phyloP scores from a whole-genome alignment of 768 basidiomycete species.

The Cystobasidium ongulense region DNA sequence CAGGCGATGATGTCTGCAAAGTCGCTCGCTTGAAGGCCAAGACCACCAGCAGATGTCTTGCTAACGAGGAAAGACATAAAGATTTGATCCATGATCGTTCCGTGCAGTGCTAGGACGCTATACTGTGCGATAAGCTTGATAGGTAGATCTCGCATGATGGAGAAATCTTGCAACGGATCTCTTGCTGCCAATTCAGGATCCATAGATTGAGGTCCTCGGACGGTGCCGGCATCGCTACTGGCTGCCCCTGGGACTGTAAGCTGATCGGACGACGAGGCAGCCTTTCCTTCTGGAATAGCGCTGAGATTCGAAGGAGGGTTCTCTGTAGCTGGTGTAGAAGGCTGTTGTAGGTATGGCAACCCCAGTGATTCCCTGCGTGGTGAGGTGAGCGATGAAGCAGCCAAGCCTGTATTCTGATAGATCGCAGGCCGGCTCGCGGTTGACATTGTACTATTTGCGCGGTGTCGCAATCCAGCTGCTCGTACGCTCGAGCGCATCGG shows the following conservation, averaged over 20 bases:
- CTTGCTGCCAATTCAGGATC: slow-evolving; percentile 2
- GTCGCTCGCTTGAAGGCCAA: slow-evolving; percentile 81
- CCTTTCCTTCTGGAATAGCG: slow-evolving; percentile 29
- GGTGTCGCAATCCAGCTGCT: neutral
- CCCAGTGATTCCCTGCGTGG: neutral
- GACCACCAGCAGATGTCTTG: slow-evolving; percentile 72
- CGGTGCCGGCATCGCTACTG: neutral
- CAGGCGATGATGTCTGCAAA: slow-evolving; percentile 78
- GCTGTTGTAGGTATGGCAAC: neutral
- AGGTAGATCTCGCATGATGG: slow-evolving; percentile 23
- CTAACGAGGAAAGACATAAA: slow-evolving; percentile 48
- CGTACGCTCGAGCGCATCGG: neutral
- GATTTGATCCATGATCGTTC: slow-evolving; percentile 38
- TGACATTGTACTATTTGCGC: neutral
- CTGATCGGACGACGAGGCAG: slow-evolving; percentile 1
- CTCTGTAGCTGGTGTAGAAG: neutral
- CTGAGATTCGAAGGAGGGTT: neutral
- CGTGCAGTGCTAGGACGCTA: slow-evolving; percentile 10
- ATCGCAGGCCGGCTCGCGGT: slow-evolving; percentile 16
- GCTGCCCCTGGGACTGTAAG: slow-evolving; percentile 16
- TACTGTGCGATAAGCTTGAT: slow-evolving; percentile 24
- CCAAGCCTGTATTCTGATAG: slow-evolving; percentile 28
- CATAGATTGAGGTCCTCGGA: neutral
- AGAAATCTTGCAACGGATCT: slow-evolving; percentile 22
- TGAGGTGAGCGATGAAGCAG: slow-evolving; percentile 8